Conservation (phyloP, 106 monocot species). For the Platanthera zijinensis region DNA sequence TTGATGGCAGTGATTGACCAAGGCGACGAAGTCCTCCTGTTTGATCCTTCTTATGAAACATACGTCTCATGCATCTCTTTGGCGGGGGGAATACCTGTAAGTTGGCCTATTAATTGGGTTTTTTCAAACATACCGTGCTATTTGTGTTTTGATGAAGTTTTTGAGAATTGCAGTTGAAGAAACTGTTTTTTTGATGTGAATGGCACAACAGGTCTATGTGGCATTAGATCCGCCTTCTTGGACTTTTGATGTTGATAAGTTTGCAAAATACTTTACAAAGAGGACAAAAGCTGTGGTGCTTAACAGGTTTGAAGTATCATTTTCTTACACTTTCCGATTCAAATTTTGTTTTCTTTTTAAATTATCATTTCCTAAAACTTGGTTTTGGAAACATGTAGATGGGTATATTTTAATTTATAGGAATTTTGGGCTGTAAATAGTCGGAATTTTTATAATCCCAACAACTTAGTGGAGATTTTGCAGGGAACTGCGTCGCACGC, state of each 20-base stretch:
- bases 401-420: too few relatives aligned
- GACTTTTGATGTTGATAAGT: conserved; percentile 57
- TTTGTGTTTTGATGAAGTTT: too few relatives aligned
- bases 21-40: conserved; percentile 78
- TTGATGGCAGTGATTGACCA: conserved; percentile 65
- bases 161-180: background rate
- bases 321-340: too few relatives aligned
- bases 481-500: too few relatives aligned
- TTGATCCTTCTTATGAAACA: conserved; percentile 93
- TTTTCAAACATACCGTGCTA: too few relatives aligned
- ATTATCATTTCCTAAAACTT: too few relatives aligned
- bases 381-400: too few relatives aligned
- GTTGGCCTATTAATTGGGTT: too few relatives aligned
- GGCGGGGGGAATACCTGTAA: conserved; percentile 84
- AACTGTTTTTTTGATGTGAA: background rate
- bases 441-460: too few relatives aligned
- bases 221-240: conserved; percentile 71
- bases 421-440: too few relatives aligned
- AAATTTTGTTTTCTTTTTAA: too few relatives aligned
- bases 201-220: conserved; percentile 74
- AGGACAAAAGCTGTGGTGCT: conserved; percentile 83
- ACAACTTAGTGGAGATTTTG: too few relatives aligned
- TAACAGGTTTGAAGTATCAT: conserved; percentile 40
- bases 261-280: conserved; percentile 56
- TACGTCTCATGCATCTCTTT: conserved; percentile 65